A percentile compares a stretch with the other conserved stretches of the same genome.
Conservation (phyloP, 2,329 filamentous ascomycete species). For the Thermoascus crustaceus region DNA sequence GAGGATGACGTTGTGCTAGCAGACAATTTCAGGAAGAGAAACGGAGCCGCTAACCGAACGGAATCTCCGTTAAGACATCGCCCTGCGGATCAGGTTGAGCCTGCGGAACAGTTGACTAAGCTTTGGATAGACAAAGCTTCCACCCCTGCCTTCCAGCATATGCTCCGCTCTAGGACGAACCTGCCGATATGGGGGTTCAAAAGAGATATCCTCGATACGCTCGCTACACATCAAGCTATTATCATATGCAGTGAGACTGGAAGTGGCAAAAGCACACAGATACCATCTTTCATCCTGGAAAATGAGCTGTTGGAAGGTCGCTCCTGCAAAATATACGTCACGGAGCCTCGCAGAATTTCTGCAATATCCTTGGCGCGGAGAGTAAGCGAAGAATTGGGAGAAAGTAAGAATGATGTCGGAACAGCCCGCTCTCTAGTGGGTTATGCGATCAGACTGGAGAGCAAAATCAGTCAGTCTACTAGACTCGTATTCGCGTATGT, state of each 20-base stretch:
- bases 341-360: slow-evolving; percentile 89
- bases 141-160: slow-evolving; percentile 57
- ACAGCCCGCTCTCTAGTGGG: slow-evolving; percentile 78
- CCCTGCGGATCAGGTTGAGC: slow-evolving; percentile 14
- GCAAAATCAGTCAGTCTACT: slow-evolving; percentile 73
- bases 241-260: slow-evolving; percentile 97
- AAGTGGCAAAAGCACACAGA: slow-evolving; percentile 93
- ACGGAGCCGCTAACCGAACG: slow-evolving; percentile 22
- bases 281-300: slow-evolving; percentile 89
- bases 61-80: slow-evolving; percentile 17
- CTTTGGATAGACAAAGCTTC: slow-evolving; percentile 47
- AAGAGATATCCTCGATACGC: slow-evolving; percentile 64
- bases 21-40: slow-evolving; percentile 59
- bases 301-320: slow-evolving; percentile 73
- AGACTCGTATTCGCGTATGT: slow-evolving; percentile 77
- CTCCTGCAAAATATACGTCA: slow-evolving; percentile 87
- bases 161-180: slow-evolving; percentile 70
- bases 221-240: slow-evolving; percentile 73
- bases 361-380: slow-evolving; percentile 87
- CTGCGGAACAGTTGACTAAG: slow-evolving; percentile 38
- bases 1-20: slow-evolving; percentile 69
- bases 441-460: slow-evolving; percentile 88
- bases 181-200: slow-evolving; percentile 87
- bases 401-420: slow-evolving; percentile 72
- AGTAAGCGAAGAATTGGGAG: slow-evolving; percentile 90